Conservation (phyloP, 2,329 filamentous ascomycete species). For the Diaporthe velutina region DNA sequence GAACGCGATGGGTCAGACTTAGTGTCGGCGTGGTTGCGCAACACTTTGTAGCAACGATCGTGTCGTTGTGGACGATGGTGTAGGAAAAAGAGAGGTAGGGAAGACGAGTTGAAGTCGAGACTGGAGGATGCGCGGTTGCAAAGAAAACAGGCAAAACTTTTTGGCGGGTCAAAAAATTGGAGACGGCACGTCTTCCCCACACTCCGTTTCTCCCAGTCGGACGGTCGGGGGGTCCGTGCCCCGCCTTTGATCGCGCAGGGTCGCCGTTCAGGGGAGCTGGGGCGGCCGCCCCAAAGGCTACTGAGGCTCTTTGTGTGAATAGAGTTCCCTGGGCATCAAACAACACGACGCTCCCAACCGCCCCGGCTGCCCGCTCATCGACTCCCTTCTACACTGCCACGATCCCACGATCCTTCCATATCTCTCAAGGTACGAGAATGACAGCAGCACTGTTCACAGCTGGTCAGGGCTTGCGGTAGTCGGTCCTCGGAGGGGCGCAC, state of each 20-base stretch:
- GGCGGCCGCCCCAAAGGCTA: conserved; percentile 17
- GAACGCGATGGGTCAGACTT: background rate
- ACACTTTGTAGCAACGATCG: conserved; percentile 16
- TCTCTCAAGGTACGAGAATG: conserved; percentile 8
- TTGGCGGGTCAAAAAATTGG: conserved; percentile 34
- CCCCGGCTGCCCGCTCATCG: background rate
- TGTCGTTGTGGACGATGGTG: background rate
- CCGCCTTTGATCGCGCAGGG: conserved; percentile 14
- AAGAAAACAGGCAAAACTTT: conserved; percentile 30
- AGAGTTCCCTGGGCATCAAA: conserved; percentile 10
- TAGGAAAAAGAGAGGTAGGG: background rate
- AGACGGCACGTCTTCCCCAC: conserved; percentile 29
- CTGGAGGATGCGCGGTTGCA: background rate
- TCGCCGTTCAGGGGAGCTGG: conserved; percentile 30
- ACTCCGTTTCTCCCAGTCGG: conserved; percentile 23
- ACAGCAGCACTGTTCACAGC: background rate
- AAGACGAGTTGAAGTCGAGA: background rate
- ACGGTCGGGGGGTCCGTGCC: conserved; percentile 20
- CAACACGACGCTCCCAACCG: conserved; percentile 2
- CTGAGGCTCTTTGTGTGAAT: conserved; percentile 22
- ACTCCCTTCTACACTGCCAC: background rate
- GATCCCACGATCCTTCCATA: background rate
- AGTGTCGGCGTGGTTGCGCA: background rate
- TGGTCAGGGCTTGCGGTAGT: background rate
- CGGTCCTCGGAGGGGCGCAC: background rate